phyloP scores from a whole-genome alignment of 2,329 filamentous ascomycete genomes.

The Geosmithia flava region DNA sequence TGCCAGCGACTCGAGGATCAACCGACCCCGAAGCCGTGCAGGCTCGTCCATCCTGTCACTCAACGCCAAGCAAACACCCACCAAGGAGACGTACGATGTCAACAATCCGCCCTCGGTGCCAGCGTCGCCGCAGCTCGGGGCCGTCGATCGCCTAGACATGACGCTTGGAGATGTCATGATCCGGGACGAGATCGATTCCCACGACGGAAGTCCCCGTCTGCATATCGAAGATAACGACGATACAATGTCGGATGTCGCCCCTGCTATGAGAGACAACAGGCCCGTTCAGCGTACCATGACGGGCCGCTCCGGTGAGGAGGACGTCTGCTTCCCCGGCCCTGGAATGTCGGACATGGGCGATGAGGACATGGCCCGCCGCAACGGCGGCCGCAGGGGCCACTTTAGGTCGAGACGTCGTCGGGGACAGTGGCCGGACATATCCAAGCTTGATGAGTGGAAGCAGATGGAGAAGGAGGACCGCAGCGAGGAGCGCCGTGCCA shows the following conservation, averaged over 20 bases:
- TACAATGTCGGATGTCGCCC: slow-evolving; percentile 12
- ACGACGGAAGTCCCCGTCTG: slow-evolving; percentile 15
- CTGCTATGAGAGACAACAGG: slow-evolving; percentile 12
- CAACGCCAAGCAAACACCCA: slow-evolving; percentile 22
- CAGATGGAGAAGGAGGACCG: slow-evolving; percentile 74
- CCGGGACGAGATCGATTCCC: slow-evolving; percentile 45
- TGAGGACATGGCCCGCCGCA: slow-evolving; percentile 48
- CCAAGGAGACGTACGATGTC: slow-evolving; percentile 42
- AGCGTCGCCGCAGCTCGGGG: slow-evolving; percentile 42
- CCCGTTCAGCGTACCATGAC: slow-evolving; percentile 28
- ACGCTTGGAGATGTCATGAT: slow-evolving; percentile 61
- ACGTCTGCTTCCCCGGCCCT: slow-evolving; percentile 81
- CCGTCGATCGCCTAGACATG: slow-evolving; percentile 36
- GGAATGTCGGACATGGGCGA: slow-evolving; percentile 66
- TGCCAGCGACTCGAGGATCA: slow-evolving; percentile 22
- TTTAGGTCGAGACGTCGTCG: slow-evolving; percentile 43
- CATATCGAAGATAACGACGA: slow-evolving; percentile 18
- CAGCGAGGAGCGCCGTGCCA: slow-evolving; percentile 70
- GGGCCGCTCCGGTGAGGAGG: slow-evolving; percentile 58
- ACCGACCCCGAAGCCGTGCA: slow-evolving; percentile 22
- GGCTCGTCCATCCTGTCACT: slow-evolving; percentile 41
- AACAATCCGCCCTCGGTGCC: slow-evolving; percentile 60
- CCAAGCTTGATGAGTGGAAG: slow-evolving; percentile 79
- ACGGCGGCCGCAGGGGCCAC: slow-evolving; percentile 9
- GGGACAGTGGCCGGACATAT: slow-evolving; percentile 75